Evolutionary conservation across 2,329 filamentous ascomycete genomes (phyloP), one percentile per base, ranked within the genome.

Genomic region (Hypoxylon sp.): DNA sequence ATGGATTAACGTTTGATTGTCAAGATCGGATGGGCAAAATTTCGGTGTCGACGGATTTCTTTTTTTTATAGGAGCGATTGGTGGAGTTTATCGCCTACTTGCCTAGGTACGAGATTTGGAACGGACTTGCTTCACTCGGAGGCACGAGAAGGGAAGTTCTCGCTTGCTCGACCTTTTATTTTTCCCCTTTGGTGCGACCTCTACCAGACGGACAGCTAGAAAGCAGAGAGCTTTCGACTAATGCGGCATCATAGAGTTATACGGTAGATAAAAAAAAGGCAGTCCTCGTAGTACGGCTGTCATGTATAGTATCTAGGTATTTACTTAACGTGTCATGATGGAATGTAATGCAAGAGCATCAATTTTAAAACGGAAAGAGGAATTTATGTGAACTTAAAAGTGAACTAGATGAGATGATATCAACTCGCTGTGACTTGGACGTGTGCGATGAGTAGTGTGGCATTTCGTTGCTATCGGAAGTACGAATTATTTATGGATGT

Each of bases 201-300:
- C 46, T 48, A 46, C 35, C 14, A 14, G 19, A 37, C 37, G 31
- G 26, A 51, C 29, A 42, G 66, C 52, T 55, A 56, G 59, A 59
- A 48, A 53, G 35, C 24, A 44, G 56, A 58, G 61, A 63, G 59
- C 57, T 63, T 67, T 42, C 29, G 14, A 58, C 31, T 64, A 67
- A 58, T 55, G 48, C 37, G 60, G 42, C 59, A 67, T 58, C 53
- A 70, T 70, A 70, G 67, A 70, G 58, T 50, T 69, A 63, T 39
- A 64, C 29, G 63, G 63, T 67, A 67, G 64, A 70, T 60, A 67
- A 67, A 61, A 69, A 31, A 31, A 26, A 26, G 46, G 50, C 19
- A 31, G 54, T 53, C 33, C 48, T 62, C 14, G 47, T 46, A 54
- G 53, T 60, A 42, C 51, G 31, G 39, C 19, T 52, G 19, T 62